Conservation (phyloP, 805 yeast species). For the Peterozyma xylosa region DNA sequence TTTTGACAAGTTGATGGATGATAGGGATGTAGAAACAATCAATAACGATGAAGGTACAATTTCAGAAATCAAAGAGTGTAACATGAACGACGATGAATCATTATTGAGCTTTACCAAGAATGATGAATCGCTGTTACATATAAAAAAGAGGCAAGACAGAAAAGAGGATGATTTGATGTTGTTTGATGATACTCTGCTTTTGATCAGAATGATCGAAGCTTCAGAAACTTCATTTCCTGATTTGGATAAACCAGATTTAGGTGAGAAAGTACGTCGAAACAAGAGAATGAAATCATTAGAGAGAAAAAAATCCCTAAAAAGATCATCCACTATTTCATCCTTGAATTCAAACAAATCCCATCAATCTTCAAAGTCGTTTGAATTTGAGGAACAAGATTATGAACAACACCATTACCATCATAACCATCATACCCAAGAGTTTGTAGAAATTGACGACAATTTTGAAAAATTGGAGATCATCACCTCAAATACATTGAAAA, state of each 20-base stretch:
- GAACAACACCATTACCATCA: constrained; percentile 13
- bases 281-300: constrained; percentile 15
- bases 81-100: constrained; percentile 1
- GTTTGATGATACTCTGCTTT: constrained; percentile 1
- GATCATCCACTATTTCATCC: constrained; percentile 23
- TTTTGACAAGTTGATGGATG: too few species aligned
- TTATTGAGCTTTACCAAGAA: neutral
- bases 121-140: constrained; percentile 1
- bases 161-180: neutral
- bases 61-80: too few species aligned
- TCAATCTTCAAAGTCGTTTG: constrained; percentile 10
- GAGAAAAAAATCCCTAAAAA: constrained; percentile 26
- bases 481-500: constrained; percentile 9
- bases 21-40: too few species aligned
- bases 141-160: neutral
- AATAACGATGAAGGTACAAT: too few species aligned
- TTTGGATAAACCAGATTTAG: constrained; percentile 19
- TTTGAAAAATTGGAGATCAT: constrained; percentile 10
- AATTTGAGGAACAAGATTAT: constrained; percentile 15
- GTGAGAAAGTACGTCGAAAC: constrained; percentile 19
- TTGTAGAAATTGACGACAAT: neutral
- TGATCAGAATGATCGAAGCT: constrained; percentile 21
- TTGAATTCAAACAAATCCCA: constrained; percentile 9
- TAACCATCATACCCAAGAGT: neutral
- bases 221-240: constrained; percentile 33